Base-by-base conservation (phyloP, 352 stramenopile genomes). In the Pythium monospermum region DNA sequence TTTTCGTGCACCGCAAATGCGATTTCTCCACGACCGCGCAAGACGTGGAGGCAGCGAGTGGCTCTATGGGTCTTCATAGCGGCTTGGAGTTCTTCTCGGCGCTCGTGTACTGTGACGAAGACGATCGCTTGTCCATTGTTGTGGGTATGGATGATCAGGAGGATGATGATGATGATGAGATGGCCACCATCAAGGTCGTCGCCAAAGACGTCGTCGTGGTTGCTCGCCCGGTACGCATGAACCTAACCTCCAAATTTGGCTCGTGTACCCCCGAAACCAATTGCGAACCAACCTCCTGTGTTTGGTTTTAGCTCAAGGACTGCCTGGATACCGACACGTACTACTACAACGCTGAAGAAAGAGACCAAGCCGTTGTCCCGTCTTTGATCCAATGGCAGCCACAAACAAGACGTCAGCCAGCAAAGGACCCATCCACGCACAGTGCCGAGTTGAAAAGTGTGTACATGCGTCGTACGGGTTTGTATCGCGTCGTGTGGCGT, bases 21-120 rank as follows among this genome's bases (percentile, higher is more conserved):
- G 28, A 62, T 18, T 6, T n/a, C n/a, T 52, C 4, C 12, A 11
- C 28, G 52, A 30, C 4, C 21, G 10, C 21, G 44, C 54, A n/a
- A 19, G 38, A 53, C 10, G 25, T 35, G 10, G 36, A 54, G 6
- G 52, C 43, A 8, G 39, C 53, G 6, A 5, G 22, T 21, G 44
- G 31, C 27, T 47, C 16, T 15, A 16, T 16, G 22, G 33, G 0
- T 37, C 31, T 3, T 37, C 32, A 25, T 38, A 26, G 13, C 6
- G 7, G 10, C 26, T 59, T 54, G 16, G 37, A 18, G 13, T 36
- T 49, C 8, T 52, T 26, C 13, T 61, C 53, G 10, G 53, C 31
- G 6, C 37, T 61, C 1, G 26, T 61, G 6, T 49, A 61, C n/a
- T 61, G 53, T 25, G 45, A 61, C 21, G 53, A 49, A 26, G 30